Evolutionary conservation across 2,329 filamentous ascomycete genomes (phyloP), one percentile per base, ranked within the genome.

Genomic region (Monosporascus sp.): DNA sequence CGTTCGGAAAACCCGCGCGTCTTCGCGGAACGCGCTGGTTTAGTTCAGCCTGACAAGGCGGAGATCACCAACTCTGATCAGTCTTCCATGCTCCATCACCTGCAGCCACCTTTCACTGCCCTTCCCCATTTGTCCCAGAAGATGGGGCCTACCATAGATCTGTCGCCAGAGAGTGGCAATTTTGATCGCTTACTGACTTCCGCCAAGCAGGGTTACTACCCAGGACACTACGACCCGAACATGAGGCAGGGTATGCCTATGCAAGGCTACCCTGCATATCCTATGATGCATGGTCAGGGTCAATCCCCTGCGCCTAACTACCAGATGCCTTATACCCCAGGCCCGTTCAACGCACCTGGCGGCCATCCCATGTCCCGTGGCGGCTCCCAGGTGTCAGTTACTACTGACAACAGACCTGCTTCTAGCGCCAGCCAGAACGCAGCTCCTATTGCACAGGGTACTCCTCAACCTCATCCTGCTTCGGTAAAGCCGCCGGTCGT

Each of bases 361-460:
- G 62, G 82, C 56, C 82, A 87, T 69, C 80, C 86, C 76, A 92
- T 96, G 87, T 94, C 92, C 2, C 87, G 92, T 62, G 91, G 84
- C 56, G 83, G 88, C 2, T 95, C 91, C 2, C 89, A 94, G 70
- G 81, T 88, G 52, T 89, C 89, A n/a, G 81, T 31, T 31, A 31
- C 27, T 1, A 14, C 57, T 44, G 59, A 66, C 46, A 56, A 85
- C 64, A 75, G 83, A 48, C 78, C 72, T 64, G 80, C 80, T 38
- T 79, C 86, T 26, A 88, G 90, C 72, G 89, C 76, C 70, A 84
- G 67, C 74, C 88, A 83, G 68, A 72, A 74, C 72, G 70, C 85
- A 71, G 76, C 84, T 66, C 84, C 71, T 68, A 79, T 86, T 36
- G 82, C 79, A 24, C 78, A 84, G 37, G 83, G 82, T 57, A 79